A percentile compares a stretch with the other conserved stretches of the same genome.
Evolutionary conservation across 805 yeast species (phyloP).

Genomic region (Cyberlindnera maritima): DNA sequence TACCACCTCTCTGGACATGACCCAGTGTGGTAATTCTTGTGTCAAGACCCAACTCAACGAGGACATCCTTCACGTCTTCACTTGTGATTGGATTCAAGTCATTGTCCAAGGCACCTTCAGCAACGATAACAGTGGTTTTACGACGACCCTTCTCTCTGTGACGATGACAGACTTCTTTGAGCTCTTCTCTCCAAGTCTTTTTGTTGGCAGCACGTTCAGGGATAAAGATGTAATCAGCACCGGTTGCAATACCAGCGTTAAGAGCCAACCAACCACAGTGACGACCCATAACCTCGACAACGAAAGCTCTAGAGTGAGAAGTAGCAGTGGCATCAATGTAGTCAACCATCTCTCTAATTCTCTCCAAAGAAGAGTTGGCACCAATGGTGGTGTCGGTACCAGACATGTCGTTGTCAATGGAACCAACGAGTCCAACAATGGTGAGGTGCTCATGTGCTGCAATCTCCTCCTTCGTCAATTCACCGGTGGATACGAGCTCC

Average conservation of each 20-base stretch:
- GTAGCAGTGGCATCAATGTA: conserved; percentile 97
- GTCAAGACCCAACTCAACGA: conserved; percentile 83
- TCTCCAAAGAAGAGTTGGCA: conserved; percentile 87
- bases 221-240: conserved; percentile 91
- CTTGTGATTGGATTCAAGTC: conserved; percentile 80
- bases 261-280: conserved; percentile 99
- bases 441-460: conserved; percentile 68
- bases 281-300: conserved; percentile 98
- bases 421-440: conserved; percentile 93
- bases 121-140: conserved; percentile 93
- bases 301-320: conserved; percentile 96
- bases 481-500: conserved; percentile 59
- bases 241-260: conserved; percentile 96
- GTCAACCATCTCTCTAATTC: conserved; percentile 93
- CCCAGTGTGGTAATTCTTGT: conserved; percentile 95
- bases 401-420: conserved; percentile 98
- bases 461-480: conserved; percentile 56
- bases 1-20: conserved; percentile 98
- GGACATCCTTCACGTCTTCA: conserved; percentile 74
- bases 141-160: conserved; percentile 84
- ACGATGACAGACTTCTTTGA: conserved; percentile 66
- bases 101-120: conserved; percentile 93
- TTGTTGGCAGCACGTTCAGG: conserved; percentile 90
- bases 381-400: conserved; percentile 96
- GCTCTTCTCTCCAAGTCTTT: conserved; percentile 67